Percentiles rank a stretch among this genome's conserved stretches.
These are phyloP conservation scores for Bombardia bombarda DNA, from an alignment of 495 filamentous ascomycete genomes.

Conservation along the genomic window DNA sequence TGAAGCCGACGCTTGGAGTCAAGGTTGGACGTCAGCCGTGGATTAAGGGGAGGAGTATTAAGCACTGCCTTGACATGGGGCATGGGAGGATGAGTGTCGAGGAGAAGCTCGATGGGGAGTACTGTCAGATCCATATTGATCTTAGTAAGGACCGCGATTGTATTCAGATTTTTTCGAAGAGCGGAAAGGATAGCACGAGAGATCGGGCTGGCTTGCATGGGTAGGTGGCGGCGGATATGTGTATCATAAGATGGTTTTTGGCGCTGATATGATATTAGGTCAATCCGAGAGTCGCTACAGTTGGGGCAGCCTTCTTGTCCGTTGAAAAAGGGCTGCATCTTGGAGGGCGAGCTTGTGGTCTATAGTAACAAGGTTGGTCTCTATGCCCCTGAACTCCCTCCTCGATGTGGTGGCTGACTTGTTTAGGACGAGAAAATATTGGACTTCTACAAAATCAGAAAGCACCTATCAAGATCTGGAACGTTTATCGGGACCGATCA, in stretches of 20 bases:
- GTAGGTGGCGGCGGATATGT: too few species aligned
- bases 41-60: slow-evolving; percentile 67
- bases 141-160: slow-evolving; percentile 41
- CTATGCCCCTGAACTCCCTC: not conserved
- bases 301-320: slow-evolving; percentile 49
- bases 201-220: slow-evolving; percentile 56
- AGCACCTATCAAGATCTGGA: slow-evolving; percentile 69
- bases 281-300: slow-evolving; percentile 47
- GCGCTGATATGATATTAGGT: slow-evolving; percentile 17
- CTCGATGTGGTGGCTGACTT: slow-evolving; percentile 1
- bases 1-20: slow-evolving; percentile 58
- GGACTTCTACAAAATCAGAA: slow-evolving; percentile 72
- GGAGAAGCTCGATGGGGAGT: slow-evolving; percentile 81
- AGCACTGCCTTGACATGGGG: slow-evolving; percentile 61
- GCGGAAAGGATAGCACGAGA: slow-evolving; percentile 75
- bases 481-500: slow-evolving; percentile 55
- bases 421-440: slow-evolving; percentile 43
- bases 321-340: slow-evolving; percentile 56
- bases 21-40: slow-evolving; percentile 70
- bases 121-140: slow-evolving; percentile 81
- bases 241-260: too few species aligned
- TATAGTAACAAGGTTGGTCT: slow-evolving; percentile 52
- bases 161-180: slow-evolving; percentile 84
- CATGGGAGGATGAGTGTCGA: slow-evolving; percentile 62
- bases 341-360: slow-evolving; percentile 78